phyloP scores from a whole-genome alignment of 768 basidiomycete species.

The Leccinum subgranulosum region DNA sequence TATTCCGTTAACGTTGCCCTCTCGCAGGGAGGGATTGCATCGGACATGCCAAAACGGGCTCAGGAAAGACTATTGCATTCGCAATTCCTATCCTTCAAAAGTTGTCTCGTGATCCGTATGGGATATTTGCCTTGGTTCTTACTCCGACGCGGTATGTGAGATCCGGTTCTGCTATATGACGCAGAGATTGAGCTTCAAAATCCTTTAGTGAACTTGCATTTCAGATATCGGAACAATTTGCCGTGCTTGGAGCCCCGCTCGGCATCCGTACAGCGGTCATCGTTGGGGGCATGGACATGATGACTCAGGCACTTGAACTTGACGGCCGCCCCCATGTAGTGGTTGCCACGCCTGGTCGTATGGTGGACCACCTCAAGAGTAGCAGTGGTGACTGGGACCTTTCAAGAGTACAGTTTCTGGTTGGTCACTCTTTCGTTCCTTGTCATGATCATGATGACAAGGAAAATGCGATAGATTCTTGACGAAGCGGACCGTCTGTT shows the following conservation, averaged over 20 bases:
- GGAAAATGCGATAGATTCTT: constrained; percentile 56
- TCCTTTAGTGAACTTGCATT: constrained; percentile 84
- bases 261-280: constrained; percentile 84
- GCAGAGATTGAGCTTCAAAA: neutral
- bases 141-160: constrained; percentile 85
- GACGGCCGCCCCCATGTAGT: constrained; percentile 86
- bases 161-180: neutral
- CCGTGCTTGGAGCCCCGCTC: constrained; percentile 79
- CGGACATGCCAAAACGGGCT: constrained; percentile 96
- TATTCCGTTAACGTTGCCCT: neutral
- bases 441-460: neutral
- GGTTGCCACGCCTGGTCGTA: constrained; percentile 92
- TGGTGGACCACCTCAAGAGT: constrained; percentile 86
- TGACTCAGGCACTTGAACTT: constrained; percentile 87
- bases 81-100: constrained; percentile 92
- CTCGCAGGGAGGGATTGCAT: constrained; percentile 87
- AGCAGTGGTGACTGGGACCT: constrained; percentile 77
- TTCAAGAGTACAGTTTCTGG: constrained; percentile 81
- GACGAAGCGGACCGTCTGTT: constrained; percentile 96
- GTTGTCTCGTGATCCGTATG: constrained; percentile 86
- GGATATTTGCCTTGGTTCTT: constrained; percentile 88
- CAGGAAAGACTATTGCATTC: constrained; percentile 97
- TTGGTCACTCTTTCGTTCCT: constrained; percentile 31
- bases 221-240: constrained; percentile 95
- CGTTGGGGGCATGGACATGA: constrained; percentile 99